Evolutionary conservation across 306 rosid species (phyloP), one percentile per base, ranked within the genome.

Genomic region (Rosa chinensis): DNA sequence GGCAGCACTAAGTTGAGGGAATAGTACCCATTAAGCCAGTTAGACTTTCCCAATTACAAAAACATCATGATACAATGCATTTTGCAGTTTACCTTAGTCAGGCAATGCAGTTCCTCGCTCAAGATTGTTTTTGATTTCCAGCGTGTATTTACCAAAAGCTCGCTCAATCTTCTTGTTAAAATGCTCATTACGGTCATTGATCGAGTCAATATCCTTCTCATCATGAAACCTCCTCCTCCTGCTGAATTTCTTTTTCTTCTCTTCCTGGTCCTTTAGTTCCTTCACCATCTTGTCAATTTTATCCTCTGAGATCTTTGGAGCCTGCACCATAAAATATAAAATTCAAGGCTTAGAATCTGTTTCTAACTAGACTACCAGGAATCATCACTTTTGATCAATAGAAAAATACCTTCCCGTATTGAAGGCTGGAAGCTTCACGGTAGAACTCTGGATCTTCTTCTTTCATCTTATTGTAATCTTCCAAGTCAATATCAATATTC

Each of bases 61-160:
- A 66, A 6, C 28, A 80, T 40, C 50, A 32, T 9, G 10, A 23
- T 4, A 76, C 14, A 14, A 18, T 25, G 35, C 63, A 44, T 20
- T 10, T 5, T 64, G 58, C 43, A 18, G 80, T 84, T 81, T 72
- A 55, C 79, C 85, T 88, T 80, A 95, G 83, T 95, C 98, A 2
- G 99, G 98, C 78, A 95, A 81, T 10, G 99, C 99, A 78, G 99
- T 95, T 83, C 99, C 98, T 4, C 99, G 93, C 89, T 95, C 99
- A 14, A 95, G 99, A 83, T 95, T 95, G 88, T 95, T 95, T 82
- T 95, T 95, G 70, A 95, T 95, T 90, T 95, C 99, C 88, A 95
- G 79, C 1, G 99, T 95, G 96, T 93, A 93, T 86, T 81, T 93
- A 49, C 99, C 99, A 70, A 95, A 95, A 84, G 99, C 99, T 62